phyloP scores from a whole-genome alignment of 371 early-diverging fungal species.

The Mucor velutinosus region DNA sequence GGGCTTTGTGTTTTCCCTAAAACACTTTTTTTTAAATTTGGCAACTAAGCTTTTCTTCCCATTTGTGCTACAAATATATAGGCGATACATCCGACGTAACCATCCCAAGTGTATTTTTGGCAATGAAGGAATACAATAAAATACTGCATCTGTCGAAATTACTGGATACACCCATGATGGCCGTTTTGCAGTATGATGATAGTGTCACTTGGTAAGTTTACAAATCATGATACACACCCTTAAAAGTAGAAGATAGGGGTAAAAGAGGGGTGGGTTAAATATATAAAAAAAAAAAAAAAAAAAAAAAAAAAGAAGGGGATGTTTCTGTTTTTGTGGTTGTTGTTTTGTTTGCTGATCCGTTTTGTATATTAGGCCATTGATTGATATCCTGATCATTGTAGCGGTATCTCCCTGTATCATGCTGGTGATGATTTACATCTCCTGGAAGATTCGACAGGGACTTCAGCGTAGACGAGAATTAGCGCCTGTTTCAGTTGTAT shows the following conservation, averaged over 20 bases:
- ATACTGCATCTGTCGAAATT: constrained; percentile 42
- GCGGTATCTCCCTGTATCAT: constrained; percentile 40
- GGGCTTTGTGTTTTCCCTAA: neutral
- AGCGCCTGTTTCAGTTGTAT: constrained; percentile 70
- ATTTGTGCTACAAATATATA: constrained; percentile 23
- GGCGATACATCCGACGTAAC: constrained; percentile 71
- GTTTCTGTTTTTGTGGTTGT: neutral
- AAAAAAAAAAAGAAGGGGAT: neutral
- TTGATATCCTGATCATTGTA: constrained; percentile 28
- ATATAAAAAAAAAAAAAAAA: constrained; percentile 2
- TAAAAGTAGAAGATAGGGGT: neutral
- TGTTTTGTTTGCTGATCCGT: neutral
- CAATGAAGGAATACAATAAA: constrained; percentile 62
- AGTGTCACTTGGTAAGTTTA: constrained; percentile 15
- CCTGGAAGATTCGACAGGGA: constrained; percentile 63
- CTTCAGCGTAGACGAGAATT: constrained; percentile 61
- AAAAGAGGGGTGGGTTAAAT: too few relatives aligned
- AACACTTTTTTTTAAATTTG: neutral
- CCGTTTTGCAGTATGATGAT: constrained; percentile 28
- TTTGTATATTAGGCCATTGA: constrained; percentile 21
- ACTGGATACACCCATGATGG: constrained; percentile 42
- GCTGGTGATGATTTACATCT: constrained; percentile 61
- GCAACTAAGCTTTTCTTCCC: neutral
- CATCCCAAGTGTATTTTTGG: constrained; percentile 79
- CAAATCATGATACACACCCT: neutral